phyloP scores from a whole-genome alignment of 768 basidiomycete species.

The Termitomyces heimii region DNA sequence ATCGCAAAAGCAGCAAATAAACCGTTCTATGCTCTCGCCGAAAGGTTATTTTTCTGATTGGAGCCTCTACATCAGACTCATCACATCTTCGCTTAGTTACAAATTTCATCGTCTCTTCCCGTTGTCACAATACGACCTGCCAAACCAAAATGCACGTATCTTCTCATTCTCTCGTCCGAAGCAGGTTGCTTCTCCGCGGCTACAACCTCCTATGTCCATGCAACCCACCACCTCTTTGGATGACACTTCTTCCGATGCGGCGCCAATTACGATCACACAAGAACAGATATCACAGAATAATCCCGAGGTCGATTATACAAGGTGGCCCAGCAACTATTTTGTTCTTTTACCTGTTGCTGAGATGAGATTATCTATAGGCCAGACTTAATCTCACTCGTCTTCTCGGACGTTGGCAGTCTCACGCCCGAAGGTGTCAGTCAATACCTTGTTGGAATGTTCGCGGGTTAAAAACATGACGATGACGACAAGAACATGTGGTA shows the following conservation, averaged over 20 bases:
- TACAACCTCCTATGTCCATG: slow-evolving; percentile 13
- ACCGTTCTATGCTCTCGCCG: slow-evolving; percentile 93
- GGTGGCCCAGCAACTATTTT: slow-evolving; percentile 33
- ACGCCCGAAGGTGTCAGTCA: slow-evolving; percentile 93
- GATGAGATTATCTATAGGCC: slow-evolving; percentile 42
- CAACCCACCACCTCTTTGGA: slow-evolving; percentile 12
- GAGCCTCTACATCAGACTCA: slow-evolving; percentile 10
- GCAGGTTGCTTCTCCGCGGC: slow-evolving; percentile 18
- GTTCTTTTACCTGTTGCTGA: neutral
- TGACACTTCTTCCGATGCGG: slow-evolving; percentile 18
- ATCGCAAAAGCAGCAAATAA: slow-evolving; percentile 93
- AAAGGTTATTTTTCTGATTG: slow-evolving; percentile 48
- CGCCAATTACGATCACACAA: slow-evolving; percentile 54
- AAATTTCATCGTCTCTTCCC: slow-evolving; percentile 98
- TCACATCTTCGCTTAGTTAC: slow-evolving; percentile 49
- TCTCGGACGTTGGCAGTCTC: slow-evolving; percentile 90
- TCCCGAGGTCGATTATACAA: slow-evolving; percentile 92
- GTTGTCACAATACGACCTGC: slow-evolving; percentile 84
- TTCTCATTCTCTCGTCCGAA: slow-evolving; percentile 57
- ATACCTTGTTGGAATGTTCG: slow-evolving; percentile 93
- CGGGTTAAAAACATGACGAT: slow-evolving; percentile 37
- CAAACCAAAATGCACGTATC: slow-evolving; percentile 71
- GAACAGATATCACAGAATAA: slow-evolving; percentile 80
- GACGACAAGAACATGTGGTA: slow-evolving; percentile 7
- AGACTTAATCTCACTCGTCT: slow-evolving; percentile 89